Base-by-base conservation (phyloP, 768 basidiomycete genomes). In the Tylopilus sp. region DNA sequence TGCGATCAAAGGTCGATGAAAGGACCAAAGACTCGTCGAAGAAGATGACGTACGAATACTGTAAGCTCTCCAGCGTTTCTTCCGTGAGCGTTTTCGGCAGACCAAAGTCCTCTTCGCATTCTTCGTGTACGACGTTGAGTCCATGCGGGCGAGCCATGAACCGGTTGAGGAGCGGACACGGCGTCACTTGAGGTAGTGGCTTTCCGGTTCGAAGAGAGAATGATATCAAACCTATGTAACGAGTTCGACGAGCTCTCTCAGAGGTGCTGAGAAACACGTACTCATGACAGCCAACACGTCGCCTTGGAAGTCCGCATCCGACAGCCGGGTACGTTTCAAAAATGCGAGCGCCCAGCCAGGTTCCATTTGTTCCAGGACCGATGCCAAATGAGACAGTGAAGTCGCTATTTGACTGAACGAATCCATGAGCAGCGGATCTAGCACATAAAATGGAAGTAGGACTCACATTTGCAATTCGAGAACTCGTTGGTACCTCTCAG, bases 101-200 rank as follows among this genome's bases (percentile, higher is more conserved):
- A 1, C 87, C 88, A 63, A 83, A 86, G 58, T 87, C 85, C 31
- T 87, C 85, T 56, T 89, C 87, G 0, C 80, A 78, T 34, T 87
- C 86, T 52, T 84, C 79, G 28, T 85, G 78, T 14, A 89, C 80
- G n/a, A 91, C 76, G 51, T 87, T 79, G 46, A 87, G 62, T 3
- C 86, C 85, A 50, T 86, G 79, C 45, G 75, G 75, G 46, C 72
- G 64, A 17, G 71, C 65, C 66, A 76, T 70, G 51, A 78, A 81
- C 1, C 78, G 74, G 47, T 78, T 68, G 7, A 79, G 65, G 13
- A 80, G 71, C 2, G 83, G 91, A 59, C 85, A 87, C 0, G 92
- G 90, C 4, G 91, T 93, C 50, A 94, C 87, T 63, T 94, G 92
- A 0, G 92, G 92, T 3, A 94, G 73, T 0, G 92, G 83, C 93